A percentile compares a stretch with the other conserved stretches of the same genome.
Conservation (phyloP, 2,329 filamentous ascomycete species). For the Sarocladium kiliense region DNA sequence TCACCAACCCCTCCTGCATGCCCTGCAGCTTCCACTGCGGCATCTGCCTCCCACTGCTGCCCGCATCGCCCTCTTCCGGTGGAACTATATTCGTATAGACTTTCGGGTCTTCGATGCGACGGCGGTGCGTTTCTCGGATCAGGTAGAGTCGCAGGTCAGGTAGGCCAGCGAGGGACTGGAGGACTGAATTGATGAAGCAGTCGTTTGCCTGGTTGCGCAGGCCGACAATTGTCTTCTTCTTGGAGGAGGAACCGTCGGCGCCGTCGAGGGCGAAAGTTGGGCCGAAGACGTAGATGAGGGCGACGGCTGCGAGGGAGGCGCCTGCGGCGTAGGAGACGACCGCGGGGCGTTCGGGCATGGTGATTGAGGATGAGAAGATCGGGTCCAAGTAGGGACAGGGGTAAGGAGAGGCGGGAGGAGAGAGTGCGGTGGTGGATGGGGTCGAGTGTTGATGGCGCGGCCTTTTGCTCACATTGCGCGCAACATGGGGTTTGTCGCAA, state of each 20-base stretch:
- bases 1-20: constrained; percentile 77
- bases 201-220: constrained; percentile 89
- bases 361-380: constrained; percentile 6
- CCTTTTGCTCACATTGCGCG: constrained; percentile 7
- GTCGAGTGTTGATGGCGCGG: not conserved
- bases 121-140: constrained; percentile 83
- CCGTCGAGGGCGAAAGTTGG: constrained; percentile 95
- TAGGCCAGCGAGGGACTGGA: constrained; percentile 87
- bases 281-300: constrained; percentile 93
- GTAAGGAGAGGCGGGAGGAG: not conserved
- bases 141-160: constrained; percentile 86
- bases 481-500: not conserved
- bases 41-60: constrained; percentile 26
- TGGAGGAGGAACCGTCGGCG: constrained; percentile 58
- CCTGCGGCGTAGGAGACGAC: constrained; percentile 80
- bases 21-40: constrained; percentile 59
- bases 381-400: not conserved
- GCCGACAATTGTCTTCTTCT: constrained; percentile 85
- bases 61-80: constrained; percentile 23
- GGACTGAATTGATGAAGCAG: constrained; percentile 93
- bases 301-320: constrained; percentile 89
- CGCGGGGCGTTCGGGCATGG: constrained; percentile 32
- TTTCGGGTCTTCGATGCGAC: constrained; percentile 70
- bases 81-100: constrained; percentile 65
- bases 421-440: not conserved